These are phyloP conservation scores for Flaveria trinervia DNA, from an alignment of 129 eudicot genomes.

Conservation along the genomic window DNA sequence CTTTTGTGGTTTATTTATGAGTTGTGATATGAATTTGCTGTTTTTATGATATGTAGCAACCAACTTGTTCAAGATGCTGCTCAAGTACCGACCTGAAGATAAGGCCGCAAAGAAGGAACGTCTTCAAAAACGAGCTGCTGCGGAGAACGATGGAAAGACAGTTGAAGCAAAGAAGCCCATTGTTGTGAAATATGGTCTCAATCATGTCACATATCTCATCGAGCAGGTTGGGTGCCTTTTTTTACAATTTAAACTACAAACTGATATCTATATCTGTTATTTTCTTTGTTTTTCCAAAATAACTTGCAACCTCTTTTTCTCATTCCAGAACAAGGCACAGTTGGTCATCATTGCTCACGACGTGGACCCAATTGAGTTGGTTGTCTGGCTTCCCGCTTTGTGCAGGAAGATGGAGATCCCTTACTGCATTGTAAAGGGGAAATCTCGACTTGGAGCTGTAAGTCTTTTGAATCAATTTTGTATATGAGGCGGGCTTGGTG, in stretches of 20 bases:
- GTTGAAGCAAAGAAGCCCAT: constrained; percentile 76
- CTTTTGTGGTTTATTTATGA: not conserved
- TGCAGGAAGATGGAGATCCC: constrained; percentile 98
- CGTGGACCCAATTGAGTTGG: constrained; percentile 93
- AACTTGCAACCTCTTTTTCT: not conserved
- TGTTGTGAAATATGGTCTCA: constrained; percentile 85
- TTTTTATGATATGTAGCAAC: constrained; percentile 55
- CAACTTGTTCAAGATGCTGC: constrained; percentile 82
- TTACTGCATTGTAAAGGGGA: constrained; percentile 73
- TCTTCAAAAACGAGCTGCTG: constrained; percentile 67
- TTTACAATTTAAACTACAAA: not conserved
- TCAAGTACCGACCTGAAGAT: constrained; percentile 89
- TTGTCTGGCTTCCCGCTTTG: constrained; percentile 93
- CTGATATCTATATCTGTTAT: not conserved
- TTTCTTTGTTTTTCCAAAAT: not conserved
- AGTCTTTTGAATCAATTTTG: constrained; percentile 11
- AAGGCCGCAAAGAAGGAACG: constrained; percentile 85
- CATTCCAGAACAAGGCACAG: constrained; percentile 82
- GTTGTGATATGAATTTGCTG: not conserved
- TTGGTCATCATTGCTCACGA: constrained; percentile 92
- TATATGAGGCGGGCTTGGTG: not conserved
- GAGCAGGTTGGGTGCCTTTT: constrained; percentile 62
- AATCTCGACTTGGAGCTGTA: constrained; percentile 63
- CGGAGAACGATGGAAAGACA: constrained; percentile 78
- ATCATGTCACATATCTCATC: constrained; percentile 81